Conservation (phyloP, 1,139 yeast species). For the Nakaseomyces glabratus region DNA sequence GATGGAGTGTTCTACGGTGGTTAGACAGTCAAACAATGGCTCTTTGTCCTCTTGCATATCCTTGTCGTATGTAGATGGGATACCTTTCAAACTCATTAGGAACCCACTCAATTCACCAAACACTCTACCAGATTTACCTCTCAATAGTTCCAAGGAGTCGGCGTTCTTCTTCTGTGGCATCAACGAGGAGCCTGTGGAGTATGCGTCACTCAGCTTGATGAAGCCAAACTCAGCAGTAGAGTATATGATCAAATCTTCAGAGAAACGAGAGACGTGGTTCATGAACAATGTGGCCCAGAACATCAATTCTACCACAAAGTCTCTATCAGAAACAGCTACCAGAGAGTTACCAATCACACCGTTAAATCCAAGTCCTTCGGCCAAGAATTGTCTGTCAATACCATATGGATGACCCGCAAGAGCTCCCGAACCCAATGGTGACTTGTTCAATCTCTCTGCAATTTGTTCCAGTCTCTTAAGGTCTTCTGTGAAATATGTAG, state of each 20-base stretch:
- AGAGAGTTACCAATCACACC: conserved; percentile 90
- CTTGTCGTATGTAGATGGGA: conserved; percentile 95
- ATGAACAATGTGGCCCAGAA: conserved; percentile 95
- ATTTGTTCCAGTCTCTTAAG: conserved; percentile 75
- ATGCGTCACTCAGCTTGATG: conserved; percentile 87
- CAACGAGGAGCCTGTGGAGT: conserved; percentile 94
- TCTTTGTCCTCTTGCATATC: conserved; percentile 99
- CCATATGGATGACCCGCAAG: conserved; percentile 99
- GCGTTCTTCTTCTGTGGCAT: conserved; percentile 99
- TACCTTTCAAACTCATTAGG: conserved; percentile 89
- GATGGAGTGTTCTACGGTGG: conserved; percentile 87
- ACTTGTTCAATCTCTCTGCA: conserved; percentile 70
- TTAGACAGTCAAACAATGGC: conserved; percentile 84
- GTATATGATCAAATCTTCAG: conserved; percentile 90
- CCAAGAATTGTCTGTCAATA: conserved; percentile 84
- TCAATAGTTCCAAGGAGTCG: conserved; percentile 82
- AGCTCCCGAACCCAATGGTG: conserved; percentile 96
- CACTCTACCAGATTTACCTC: conserved; percentile 97
- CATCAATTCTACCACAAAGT: conserved; percentile 91
- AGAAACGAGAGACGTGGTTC: conserved; percentile 89
- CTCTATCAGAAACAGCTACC: conserved; percentile 94
- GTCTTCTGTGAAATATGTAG: conserved; percentile 89
- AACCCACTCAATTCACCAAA: conserved; percentile 93
- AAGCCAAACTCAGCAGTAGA: conserved; percentile 97
- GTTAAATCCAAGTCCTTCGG: conserved; percentile 65